A percentile compares a stretch with the other conserved stretches of the same genome.
Conservation (phyloP, 2,329 filamentous ascomycete species). For the Nigrospora oryzae region DNA sequence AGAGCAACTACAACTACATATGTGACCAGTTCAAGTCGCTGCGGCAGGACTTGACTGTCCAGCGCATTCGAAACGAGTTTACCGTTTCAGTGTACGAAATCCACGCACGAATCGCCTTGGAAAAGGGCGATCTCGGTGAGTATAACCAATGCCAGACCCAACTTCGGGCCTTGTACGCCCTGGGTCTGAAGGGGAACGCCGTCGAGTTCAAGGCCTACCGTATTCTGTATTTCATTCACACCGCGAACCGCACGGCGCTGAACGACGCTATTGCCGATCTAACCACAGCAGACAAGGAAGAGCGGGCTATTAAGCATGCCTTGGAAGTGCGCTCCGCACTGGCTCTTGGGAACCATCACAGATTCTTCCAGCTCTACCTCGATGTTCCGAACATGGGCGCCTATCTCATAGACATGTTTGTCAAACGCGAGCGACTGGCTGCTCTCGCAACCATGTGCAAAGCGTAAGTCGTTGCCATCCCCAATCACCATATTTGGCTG, state of each 20-base stretch:
- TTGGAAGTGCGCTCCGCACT: slow-evolving; percentile 84
- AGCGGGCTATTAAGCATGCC: slow-evolving; percentile 80
- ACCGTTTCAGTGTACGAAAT: slow-evolving; percentile 96
- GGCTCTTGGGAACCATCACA: slow-evolving; percentile 93
- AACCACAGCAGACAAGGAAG: slow-evolving; percentile 91
- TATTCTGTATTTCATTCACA: slow-evolving; percentile 99
- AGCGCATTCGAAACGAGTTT: slow-evolving; percentile 94
- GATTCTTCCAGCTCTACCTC: slow-evolving; percentile 93
- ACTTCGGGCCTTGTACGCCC: slow-evolving; percentile 80
- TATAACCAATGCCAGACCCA: slow-evolving; percentile 99
- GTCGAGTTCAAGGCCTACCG: slow-evolving; percentile 98
- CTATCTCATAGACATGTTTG: slow-evolving; percentile 99
- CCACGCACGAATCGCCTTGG: slow-evolving; percentile 91
- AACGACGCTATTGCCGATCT: slow-evolving; percentile 98
- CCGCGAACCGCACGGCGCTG: slow-evolving; percentile 94
- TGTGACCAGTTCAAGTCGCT: slow-evolving; percentile 99
- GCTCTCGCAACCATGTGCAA: slow-evolving; percentile 89
- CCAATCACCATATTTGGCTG: background rate
- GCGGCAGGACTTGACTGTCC: slow-evolving; percentile 94
- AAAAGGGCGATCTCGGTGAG: slow-evolving; percentile 99
- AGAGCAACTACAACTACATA: slow-evolving; percentile 93
- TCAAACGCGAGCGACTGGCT: slow-evolving; percentile 82
- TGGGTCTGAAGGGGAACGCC: slow-evolving; percentile 79
- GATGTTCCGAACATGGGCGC: slow-evolving; percentile 94
- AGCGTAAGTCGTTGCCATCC: slow-evolving; percentile 60